phyloP scores from a whole-genome alignment of 2,329 filamentous ascomycete species.

The Exophiala viscosa region DNA sequence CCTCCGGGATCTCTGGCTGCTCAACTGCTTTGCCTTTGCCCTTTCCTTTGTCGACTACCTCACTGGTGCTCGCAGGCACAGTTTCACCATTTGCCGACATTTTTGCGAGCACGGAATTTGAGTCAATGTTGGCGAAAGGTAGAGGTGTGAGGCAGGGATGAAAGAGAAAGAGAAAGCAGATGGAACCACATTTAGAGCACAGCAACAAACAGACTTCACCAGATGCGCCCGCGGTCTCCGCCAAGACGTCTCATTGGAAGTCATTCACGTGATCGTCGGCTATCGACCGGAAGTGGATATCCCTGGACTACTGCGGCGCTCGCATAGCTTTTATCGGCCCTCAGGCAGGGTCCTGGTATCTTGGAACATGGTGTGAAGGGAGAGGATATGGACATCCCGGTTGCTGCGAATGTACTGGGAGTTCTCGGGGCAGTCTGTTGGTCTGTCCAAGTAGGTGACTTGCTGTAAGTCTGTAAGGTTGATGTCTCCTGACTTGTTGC shows the following conservation, averaged over 20 bases:
- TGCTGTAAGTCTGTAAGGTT: neutral
- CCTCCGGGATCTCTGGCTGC: conserved; percentile 56
- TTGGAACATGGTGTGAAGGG: neutral
- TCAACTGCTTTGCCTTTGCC: conserved; percentile 80
- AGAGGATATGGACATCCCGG: conserved; percentile 50
- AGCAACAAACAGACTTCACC: neutral
- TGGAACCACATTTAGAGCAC: too few species aligned
- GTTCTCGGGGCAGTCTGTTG: conserved; percentile 63
- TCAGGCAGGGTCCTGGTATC: neutral
- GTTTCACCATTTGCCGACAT: conserved; percentile 29
- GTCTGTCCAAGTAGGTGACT: conserved; percentile 56
- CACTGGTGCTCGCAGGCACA: conserved; percentile 18
- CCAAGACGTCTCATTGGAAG: too few species aligned
- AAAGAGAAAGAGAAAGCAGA: neutral
- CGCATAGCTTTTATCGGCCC: neutral
- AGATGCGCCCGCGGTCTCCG: neutral
- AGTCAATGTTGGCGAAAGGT: neutral
- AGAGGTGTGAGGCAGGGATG: neutral
- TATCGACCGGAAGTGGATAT: too few species aligned
- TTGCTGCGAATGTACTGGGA: conserved; percentile 57
- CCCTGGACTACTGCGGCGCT: too few species aligned
- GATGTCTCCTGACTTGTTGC: conserved; percentile 1
- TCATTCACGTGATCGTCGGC: too few species aligned
- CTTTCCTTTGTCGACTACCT: conserved; percentile 51
- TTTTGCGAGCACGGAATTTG: neutral